Conservation (phyloP, 768 basidiomycete species). For the Phylloporus sp. region DNA sequence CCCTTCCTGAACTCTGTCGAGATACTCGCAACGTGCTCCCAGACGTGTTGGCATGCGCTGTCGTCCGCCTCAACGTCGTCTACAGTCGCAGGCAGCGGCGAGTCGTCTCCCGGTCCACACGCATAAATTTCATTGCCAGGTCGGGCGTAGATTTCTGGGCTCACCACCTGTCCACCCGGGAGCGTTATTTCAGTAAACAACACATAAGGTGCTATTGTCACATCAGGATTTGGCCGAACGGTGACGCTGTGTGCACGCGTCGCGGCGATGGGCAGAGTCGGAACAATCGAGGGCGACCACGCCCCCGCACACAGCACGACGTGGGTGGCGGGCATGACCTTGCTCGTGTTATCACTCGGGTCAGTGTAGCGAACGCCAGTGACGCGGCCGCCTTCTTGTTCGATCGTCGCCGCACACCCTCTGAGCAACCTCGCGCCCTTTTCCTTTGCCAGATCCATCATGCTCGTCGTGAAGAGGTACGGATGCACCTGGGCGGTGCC, state of each 20-base stretch:
- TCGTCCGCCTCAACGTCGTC: slow-evolving; percentile 65
- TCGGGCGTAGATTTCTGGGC: slow-evolving; percentile 71
- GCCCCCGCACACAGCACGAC: slow-evolving; percentile 82
- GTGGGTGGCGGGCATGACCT: slow-evolving; percentile 54
- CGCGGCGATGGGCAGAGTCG: slow-evolving; percentile 53
- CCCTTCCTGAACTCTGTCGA: slow-evolving; percentile 55
- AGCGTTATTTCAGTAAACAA: slow-evolving; percentile 76
- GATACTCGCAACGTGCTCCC: slow-evolving; percentile 55
- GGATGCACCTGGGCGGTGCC: slow-evolving; percentile 79
- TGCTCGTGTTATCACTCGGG: slow-evolving; percentile 16
- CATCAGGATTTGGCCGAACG: slow-evolving; percentile 44
- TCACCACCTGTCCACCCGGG: slow-evolving; percentile 30
- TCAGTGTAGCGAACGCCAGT: slow-evolving; percentile 44
- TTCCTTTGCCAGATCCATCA: slow-evolving; percentile 61
- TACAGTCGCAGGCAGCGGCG: slow-evolving; percentile 62
- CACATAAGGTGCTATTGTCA: slow-evolving; percentile 65
- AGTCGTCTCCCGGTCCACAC: slow-evolving; percentile 77
- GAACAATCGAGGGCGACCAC: slow-evolving; percentile 69
- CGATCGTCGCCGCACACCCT: slow-evolving; percentile 45
- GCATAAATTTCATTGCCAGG: slow-evolving; percentile 69
- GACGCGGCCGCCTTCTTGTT: slow-evolving; percentile 41
- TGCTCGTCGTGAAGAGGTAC: slow-evolving; percentile 66
- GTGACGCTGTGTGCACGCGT: slow-evolving; percentile 74
- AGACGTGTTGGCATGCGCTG: slow-evolving; percentile 52
- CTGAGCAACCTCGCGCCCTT: slow-evolving; percentile 47